These are phyloP conservation scores for sunflower (Helianthus annuus) DNA, from an alignment of 129 eudicot genomes.

Conservation along the genomic window HanXRQr2.0-SUNRISE NC_035445.2:82378369-82378868, in stretches of 20 bases:
- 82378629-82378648: background rate
- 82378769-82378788: too few species aligned
- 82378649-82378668: background rate
- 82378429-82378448: slow-evolving; percentile 53
- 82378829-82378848: background rate
- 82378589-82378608: background rate
- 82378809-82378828: background rate
- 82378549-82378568: background rate
- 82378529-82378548: slow-evolving; percentile 30
- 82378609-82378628: background rate
- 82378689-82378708: background rate
- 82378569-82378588: too few species aligned
- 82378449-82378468: slow-evolving; percentile 71
- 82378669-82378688: slow-evolving; percentile 1
- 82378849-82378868: background rate
- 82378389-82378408: slow-evolving; percentile 78
- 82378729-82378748: background rate
- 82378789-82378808: background rate
- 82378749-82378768: background rate
- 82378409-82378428: slow-evolving; percentile 68
- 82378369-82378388: background rate
- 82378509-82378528: slow-evolving; percentile 42
- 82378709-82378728: background rate
- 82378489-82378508: slow-evolving; percentile 75
- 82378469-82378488: slow-evolving; percentile 62